Evolutionary conservation across 768 basidiomycete species (phyloP), one percentile per base, ranked within the genome.

Genomic region (Rhodotorula babjevae): DNA sequence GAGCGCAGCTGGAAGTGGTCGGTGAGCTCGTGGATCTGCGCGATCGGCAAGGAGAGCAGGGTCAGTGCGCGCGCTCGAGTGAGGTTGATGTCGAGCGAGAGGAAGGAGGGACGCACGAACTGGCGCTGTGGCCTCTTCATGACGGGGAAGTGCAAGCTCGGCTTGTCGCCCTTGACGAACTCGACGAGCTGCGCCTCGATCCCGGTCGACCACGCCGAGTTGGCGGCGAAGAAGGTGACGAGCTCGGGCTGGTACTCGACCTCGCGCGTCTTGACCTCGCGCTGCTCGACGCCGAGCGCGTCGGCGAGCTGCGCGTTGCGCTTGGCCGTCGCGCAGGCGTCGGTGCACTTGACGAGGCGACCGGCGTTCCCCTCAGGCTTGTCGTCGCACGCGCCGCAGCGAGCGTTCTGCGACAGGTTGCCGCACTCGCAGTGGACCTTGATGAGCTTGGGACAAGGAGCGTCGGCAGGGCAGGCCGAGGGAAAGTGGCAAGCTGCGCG

Each of bases 401-500:
- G 83, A 0, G 89, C 84, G 1, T 86, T 83, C 75, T 91, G 90
- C 33, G 86, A 87, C 60, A 94, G 85, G 63, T 93, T 86, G 0
- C 95, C 93, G 95, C 95, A 97, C 61, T 93, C 91, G 77, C 95
- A 86, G 44, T 91, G 90, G 76, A 85, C 90, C 85, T 93, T 92
- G 80, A 98, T 93, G 87, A 90, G 95, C 72, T 84, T 84, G 85
- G 94, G 93, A 78, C 96, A 89, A 27, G 84, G 87, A 18, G 89
- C 86, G 5, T 86, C 84, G 81, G 96, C 91, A 12, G 88, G 84
- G 80, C 96, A 98, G 18, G 86, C 82, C 0, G 92, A 85, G 0
- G 96, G 96, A 3, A 93, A 93, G 77, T 98, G 96, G 79, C 95
- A 97, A 0, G 87, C 84, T 3, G 83, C 86, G 87, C 79, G 91